These are phyloP conservation scores for Pseudocercospora macadamiae DNA, from an alignment of 2,329 filamentous ascomycete genomes.

Conservation along the genomic window DNA sequence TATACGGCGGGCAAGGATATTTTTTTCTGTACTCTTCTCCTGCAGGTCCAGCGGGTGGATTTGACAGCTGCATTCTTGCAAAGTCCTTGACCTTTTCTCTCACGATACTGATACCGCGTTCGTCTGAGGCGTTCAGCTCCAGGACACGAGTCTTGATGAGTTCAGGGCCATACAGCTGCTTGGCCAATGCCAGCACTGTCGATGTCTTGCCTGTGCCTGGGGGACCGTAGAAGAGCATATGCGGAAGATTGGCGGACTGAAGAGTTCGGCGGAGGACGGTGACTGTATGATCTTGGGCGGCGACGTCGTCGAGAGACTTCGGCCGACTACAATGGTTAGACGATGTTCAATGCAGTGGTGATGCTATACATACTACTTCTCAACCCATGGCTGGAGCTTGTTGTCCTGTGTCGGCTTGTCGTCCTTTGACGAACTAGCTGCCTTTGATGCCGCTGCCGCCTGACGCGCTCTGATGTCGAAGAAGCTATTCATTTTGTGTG, in stretches of 20 bases:
- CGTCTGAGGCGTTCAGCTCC: conserved; percentile 97
- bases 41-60: conserved; percentile 69
- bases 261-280: conserved; percentile 89
- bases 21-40: conserved; percentile 60
- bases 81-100: conserved; percentile 99
- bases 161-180: conserved; percentile 95
- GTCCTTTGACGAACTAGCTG: conserved; percentile 70
- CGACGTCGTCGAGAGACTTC: conserved; percentile 90
- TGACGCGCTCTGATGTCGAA: conserved; percentile 92
- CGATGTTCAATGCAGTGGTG: conserved; percentile 7
- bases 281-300: conserved; percentile 95
- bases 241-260: conserved; percentile 94
- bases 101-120: conserved; percentile 95
- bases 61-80: conserved; percentile 89
- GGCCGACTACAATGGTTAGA: conserved; percentile 67
- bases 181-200: conserved; percentile 93
- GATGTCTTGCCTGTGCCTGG: conserved; percentile 98
- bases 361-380: conserved; percentile 27
- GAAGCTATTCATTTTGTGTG: conserved; percentile 76
- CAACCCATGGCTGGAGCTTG: conserved; percentile 89
- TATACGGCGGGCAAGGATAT: conserved; percentile 96
- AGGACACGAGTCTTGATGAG: conserved; percentile 93
- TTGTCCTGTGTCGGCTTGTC: conserved; percentile 65
- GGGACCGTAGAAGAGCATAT: conserved; percentile 99
- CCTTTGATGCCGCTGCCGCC: conserved; percentile 68